Evolutionary conservation across 805 yeast genomes (phyloP), one percentile per base, ranked within the genome.

Genomic region (Candida wancherniae): DNA sequence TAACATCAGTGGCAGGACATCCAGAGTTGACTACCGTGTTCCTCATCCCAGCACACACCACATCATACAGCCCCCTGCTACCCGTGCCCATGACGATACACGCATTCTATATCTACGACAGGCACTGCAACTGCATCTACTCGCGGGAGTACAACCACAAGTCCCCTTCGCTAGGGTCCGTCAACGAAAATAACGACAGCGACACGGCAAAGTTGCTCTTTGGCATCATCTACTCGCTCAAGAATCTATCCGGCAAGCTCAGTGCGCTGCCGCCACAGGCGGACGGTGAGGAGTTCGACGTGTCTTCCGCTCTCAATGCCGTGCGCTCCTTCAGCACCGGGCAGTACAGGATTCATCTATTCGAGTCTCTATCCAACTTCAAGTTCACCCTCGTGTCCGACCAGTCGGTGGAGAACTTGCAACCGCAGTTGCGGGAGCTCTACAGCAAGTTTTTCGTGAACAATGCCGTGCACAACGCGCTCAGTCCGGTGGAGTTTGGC

Each of bases 71-170:
- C n/a, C n/a, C n/a, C n/a, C n/a, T n/a, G n/a, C n/a, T n/a, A n/a
- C n/a, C 7, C 27, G 8, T 5, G 16, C 5, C 9, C 23, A 76
- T 77, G 84, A 73, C 83, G 22, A 77, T 87, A 26, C 80, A 80
- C 61, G 84, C 95, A 8, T 82, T 88, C 51, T 84, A 87, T 84
- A 75, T 90, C 33, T 90, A 82, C 53, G 97, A 90, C 55, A 73
- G 92, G 53, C 97, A 90, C 59, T 84, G 97, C 58, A 63, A 82
- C 41, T 88, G 97, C 56, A 77, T 90, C 12, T 90, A 75, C 58
- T 74, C 75, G 40, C 66, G 94, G 31, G 94, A 84, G 53, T 34
- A 28, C 26, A 30, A 45, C 33, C 50, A 48, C 39, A 31, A 39
- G 14, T 10, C 30, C 11, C 27, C 33, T 1, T 15, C 29, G 14